Evolutionary conservation across 2,329 filamentous ascomycete genomes (phyloP).

Genomic region (Botryosphaeria dothidea): DNA sequence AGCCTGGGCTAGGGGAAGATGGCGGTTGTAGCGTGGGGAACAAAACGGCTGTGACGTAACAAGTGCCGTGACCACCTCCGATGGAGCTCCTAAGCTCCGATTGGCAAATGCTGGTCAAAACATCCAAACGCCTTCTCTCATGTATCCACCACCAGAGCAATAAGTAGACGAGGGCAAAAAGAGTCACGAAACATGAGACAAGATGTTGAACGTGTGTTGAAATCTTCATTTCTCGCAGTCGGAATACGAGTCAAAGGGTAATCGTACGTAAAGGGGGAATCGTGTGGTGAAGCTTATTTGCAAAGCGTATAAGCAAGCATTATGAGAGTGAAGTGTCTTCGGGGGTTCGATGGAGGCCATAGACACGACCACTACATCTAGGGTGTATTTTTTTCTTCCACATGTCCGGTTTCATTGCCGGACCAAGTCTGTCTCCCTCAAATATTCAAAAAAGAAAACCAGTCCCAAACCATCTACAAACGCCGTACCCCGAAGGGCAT

Average conservation of each 20-base stretch:
- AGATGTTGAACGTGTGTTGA: not conserved
- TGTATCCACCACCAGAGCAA: not conserved
- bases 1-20: no score
- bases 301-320: constrained; percentile 11
- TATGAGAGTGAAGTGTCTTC: not conserved
- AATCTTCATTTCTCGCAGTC: constrained; percentile 14
- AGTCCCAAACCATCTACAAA: constrained; percentile 9
- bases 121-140: no score
- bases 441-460: not conserved
- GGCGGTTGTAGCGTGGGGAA: not conserved
- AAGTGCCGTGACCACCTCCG: not conserved
- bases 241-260: not conserved
- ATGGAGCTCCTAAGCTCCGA: not conserved
- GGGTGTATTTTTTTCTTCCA: constrained; percentile 1
- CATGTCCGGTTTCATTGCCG: not conserved
- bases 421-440: not conserved
- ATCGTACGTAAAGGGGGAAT: constrained; percentile 7
- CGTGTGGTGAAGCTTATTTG: not conserved
- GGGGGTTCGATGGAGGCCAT: not conserved
- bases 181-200: not conserved
- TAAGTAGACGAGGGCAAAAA: no score
- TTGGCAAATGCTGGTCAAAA: no score
- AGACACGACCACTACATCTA: constrained; percentile 1
- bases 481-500: not conserved
- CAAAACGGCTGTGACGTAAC: not conserved